These are phyloP conservation scores for Arctium lappa DNA, from an alignment of 129 eudicot species.

Conservation along the genomic window DNA sequence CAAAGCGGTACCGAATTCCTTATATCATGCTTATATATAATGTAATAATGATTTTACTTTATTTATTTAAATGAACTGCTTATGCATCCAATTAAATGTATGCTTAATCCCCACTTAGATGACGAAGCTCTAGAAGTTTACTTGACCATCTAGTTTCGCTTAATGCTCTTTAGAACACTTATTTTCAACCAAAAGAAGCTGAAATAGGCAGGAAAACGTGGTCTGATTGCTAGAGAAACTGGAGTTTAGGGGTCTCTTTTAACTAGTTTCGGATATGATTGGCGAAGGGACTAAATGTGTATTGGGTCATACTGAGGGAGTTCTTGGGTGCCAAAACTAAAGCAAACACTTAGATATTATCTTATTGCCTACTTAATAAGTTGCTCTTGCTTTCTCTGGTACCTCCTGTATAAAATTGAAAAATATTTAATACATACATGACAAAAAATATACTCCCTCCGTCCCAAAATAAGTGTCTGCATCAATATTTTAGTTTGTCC, in stretches of 20 bases:
- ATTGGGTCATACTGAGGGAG: background rate
- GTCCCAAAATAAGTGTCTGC: no score
- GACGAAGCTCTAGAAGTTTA: background rate
- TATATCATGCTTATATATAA: background rate
- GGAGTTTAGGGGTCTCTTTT: conserved; percentile 12
- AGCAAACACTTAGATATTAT: background rate
- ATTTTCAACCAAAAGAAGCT: background rate
- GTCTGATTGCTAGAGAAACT: background rate
- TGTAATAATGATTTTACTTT: background rate
- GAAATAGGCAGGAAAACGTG: background rate
- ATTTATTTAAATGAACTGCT: background rate
- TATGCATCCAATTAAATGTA: background rate
- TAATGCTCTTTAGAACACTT: background rate
- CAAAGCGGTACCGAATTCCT: background rate
- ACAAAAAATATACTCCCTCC: background rate
- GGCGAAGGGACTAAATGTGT: background rate
- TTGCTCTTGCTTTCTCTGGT: background rate
- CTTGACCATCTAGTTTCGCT: background rate
- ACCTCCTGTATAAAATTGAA: background rate
- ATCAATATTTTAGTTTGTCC: no score
- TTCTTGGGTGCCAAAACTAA: background rate
- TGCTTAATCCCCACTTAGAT: background rate
- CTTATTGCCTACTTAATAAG: background rate
- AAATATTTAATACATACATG: background rate
- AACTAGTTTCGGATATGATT: background rate